Evolutionary conservation across 1,139 yeast genomes (phyloP).

Genomic region (Arxiozyma bovina): DNA sequence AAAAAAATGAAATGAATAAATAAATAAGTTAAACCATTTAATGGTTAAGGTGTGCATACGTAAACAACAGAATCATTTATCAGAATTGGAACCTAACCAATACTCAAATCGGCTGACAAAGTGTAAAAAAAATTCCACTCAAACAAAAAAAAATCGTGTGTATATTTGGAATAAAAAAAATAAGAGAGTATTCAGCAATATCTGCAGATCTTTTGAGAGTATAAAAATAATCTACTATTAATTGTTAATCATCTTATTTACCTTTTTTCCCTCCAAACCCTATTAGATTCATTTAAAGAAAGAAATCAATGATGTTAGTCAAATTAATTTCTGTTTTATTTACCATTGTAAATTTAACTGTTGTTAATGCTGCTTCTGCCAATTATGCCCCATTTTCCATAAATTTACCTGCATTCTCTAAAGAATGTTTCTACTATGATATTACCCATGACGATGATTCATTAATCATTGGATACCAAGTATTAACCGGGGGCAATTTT

Average conservation of each 20-base stretch:
- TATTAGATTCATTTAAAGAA: no score
- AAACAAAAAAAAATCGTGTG: not conserved
- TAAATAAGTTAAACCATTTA: no score
- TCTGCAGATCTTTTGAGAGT: not conserved
- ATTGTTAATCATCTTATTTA: not conserved
- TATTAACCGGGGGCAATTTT: conserved; percentile 59
- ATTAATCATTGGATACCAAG: conserved; percentile 37
- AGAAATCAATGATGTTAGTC: not conserved
- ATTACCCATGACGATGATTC: conserved; percentile 32
- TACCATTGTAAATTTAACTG: conserved; percentile 4
- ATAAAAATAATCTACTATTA: no score
- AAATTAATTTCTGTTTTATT: conserved; percentile 6
- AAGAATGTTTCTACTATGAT: conserved; percentile 36
- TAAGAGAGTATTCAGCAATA: not conserved
- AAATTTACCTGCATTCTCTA: conserved; percentile 34
- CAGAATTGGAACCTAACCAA: not conserved
- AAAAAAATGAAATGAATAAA: no score
- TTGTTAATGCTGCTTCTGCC: conserved; percentile 19
- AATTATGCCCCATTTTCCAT: conserved; percentile 30
- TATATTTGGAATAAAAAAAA: not conserved
- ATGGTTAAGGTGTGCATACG: not conserved
- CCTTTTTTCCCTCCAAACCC: not conserved
- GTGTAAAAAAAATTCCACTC: not conserved
- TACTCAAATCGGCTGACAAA: not conserved
- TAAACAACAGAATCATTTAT: not conserved